Conservation (phyloP, 2,329 filamentous ascomycete genomes). For the Neopestalotiopsis sp. region DNA sequence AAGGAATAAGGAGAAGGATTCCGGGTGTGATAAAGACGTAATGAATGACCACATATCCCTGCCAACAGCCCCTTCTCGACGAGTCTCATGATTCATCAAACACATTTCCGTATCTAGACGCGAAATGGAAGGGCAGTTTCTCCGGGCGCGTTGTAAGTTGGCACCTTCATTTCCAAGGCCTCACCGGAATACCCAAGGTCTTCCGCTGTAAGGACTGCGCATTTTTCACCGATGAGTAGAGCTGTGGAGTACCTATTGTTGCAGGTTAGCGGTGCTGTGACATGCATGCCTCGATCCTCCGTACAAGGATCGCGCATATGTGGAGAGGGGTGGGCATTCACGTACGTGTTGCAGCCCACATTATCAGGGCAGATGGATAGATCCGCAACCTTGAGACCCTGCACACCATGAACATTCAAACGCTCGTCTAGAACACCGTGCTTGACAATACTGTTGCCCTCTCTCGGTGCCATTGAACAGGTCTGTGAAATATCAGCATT, state of each 20-base stretch:
- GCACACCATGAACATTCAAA: slow-evolving; percentile 78
- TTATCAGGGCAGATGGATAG: slow-evolving; percentile 80
- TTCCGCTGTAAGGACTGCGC: slow-evolving; percentile 71
- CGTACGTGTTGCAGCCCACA: slow-evolving; percentile 71
- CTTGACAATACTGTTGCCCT: slow-evolving; percentile 82
- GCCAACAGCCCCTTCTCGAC: not conserved
- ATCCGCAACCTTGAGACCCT: slow-evolving; percentile 80
- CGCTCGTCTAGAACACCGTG: slow-evolving; percentile 80
- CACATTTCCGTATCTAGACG: slow-evolving; percentile 37
- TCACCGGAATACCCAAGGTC: slow-evolving; percentile 76
- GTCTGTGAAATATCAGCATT: slow-evolving; percentile 47
- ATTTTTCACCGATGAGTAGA: slow-evolving; percentile 78
- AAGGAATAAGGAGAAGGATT: not conserved
- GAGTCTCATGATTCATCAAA: not conserved
- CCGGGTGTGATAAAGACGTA: slow-evolving; percentile 2
- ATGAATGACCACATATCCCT: slow-evolving; percentile 8
- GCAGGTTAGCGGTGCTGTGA: not conserved
- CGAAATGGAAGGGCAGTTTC: slow-evolving; percentile 48
- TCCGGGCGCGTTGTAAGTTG: slow-evolving; percentile 64
- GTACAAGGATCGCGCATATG: not conserved
- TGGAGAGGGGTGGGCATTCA: slow-evolving; percentile 32
- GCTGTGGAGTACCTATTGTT: slow-evolving; percentile 66
- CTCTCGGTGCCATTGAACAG: slow-evolving; percentile 77
- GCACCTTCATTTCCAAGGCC: slow-evolving; percentile 79
- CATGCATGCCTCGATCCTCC: not conserved